These are phyloP conservation scores for Rhazya stricta DNA, from an alignment of 257 asterid species.

Conservation along the genomic window DNA sequence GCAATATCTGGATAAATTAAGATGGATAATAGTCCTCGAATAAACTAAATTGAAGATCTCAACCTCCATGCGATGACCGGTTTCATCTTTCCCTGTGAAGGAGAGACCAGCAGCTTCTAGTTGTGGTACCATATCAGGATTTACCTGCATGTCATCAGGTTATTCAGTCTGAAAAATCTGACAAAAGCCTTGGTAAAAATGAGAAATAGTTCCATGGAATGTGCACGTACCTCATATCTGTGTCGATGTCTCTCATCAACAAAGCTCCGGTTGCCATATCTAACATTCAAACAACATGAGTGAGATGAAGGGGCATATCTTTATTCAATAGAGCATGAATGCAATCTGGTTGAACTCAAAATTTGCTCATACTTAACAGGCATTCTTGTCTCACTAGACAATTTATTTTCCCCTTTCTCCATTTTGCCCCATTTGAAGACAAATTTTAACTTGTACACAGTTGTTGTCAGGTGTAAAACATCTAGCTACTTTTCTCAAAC, in stretches of 20 bases:
- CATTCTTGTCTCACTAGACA: not conserved
- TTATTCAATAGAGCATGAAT: not conserved
- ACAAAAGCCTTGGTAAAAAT: not conserved
- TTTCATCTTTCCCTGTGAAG: slow-evolving; percentile 48
- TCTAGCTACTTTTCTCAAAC: not conserved
- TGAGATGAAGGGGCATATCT: not conserved
- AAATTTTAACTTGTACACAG: not conserved
- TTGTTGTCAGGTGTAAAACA: not conserved
- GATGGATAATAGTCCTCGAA: not conserved
- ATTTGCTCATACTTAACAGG: not conserved
- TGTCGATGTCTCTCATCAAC: slow-evolving; percentile 97
- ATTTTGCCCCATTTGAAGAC: not conserved
- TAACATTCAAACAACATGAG: slow-evolving; percentile 21
- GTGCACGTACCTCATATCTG: slow-evolving; percentile 75
- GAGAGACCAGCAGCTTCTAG: slow-evolving; percentile 42
- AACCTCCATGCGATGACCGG: slow-evolving; percentile 47
- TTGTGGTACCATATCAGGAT: slow-evolving; percentile 41
- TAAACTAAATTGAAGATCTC: not conserved
- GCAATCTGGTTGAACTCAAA: not conserved
- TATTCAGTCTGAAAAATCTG: not conserved
- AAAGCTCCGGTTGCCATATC: slow-evolving; percentile 53
- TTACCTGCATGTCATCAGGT: slow-evolving; percentile 28
- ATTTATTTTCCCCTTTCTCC: not conserved
- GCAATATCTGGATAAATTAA: not conserved
- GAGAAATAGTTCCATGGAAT: not conserved